phyloP scores from a whole-genome alignment of 805 yeast species.

The Starmera caribaea region DNA sequence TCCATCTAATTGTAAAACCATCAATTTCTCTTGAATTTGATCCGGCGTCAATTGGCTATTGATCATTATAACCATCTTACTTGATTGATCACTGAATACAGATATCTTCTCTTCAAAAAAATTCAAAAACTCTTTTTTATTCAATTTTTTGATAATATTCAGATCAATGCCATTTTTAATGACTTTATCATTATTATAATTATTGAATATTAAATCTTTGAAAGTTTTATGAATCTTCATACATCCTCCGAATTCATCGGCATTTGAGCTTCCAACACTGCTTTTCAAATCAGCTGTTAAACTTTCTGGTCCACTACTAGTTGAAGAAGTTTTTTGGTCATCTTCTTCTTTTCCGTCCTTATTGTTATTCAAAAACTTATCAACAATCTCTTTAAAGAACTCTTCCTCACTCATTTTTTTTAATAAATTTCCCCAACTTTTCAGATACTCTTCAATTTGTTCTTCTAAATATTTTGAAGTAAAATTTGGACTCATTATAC shows the following conservation, averaged over 20 bases:
- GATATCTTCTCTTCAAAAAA: constrained; percentile 29
- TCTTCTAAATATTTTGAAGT: constrained; percentile 30
- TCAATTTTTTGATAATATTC: constrained; percentile 21
- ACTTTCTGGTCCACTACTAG: constrained; percentile 24
- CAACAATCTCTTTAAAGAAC: constrained; percentile 26
- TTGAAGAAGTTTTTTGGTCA: constrained; percentile 3
- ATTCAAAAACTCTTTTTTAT: constrained; percentile 21
- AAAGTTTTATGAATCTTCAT: constrained; percentile 34
- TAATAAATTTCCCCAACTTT: constrained; percentile 28
- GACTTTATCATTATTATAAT: constrained; percentile 19
- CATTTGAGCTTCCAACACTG: constrained; percentile 25
- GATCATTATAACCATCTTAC: constrained; percentile 32
- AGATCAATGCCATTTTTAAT: constrained; percentile 24
- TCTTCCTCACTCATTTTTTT: constrained; percentile 21
- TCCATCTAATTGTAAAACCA: constrained; percentile 31
- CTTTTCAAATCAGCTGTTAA: constrained; percentile 24
- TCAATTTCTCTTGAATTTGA: constrained; percentile 25
- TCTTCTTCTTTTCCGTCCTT: constrained; percentile 7
- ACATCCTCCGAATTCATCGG: constrained; percentile 10
- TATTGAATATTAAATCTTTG: constrained; percentile 36
- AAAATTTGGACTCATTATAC: constrained; percentile 42
- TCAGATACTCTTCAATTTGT: constrained; percentile 39
- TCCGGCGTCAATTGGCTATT: constrained; percentile 25
- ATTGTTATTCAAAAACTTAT: constrained; percentile 25
- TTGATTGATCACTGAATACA: constrained; percentile 21